Base-by-base conservation (phyloP, 192 early-diverging fungal genomes). In the Coemansia sp. region DNA sequence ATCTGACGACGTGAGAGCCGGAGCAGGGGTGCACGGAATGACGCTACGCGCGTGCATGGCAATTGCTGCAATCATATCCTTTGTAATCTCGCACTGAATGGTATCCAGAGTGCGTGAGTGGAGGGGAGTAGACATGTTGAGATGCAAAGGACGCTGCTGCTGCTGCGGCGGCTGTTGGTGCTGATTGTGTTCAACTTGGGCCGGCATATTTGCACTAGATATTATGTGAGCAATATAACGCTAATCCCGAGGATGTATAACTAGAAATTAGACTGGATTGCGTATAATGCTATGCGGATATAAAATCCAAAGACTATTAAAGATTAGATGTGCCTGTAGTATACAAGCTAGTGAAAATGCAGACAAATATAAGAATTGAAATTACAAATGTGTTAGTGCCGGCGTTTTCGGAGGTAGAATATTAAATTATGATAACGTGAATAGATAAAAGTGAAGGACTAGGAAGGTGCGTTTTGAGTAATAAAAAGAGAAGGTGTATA, bases 11-110 rank as follows among this genome's bases (percentile, higher is more conserved):
- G 61, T 69, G 42, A 70, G 44, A 42, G 41, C 71, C 52, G 76
- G 76, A 4, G 85, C 72, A 8, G 87, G 84, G 6, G 79, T 81
- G 63, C 87, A 88, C 21, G 84, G 77, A 65, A 88, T 88, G 53
- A 88, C 87, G 21, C 72, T 85, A 40, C 69, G 69, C 16, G 85
- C 87, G 47, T 86, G 83, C 19, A 57, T 61, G 47, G 87, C 87
- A 56, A 88, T 88, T 16, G 81, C 63, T 39, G 79, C 74, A 61
- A 86, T 81, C 74, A 77, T 76, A 9, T 84, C 82, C 58, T 76
- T 78, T 16, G 77, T 74, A 19, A 83, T 83, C 23, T 83, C 76
- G 67, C 76, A 71, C 12, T 75, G 75, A 42, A 83, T 83, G 5
- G 68, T 54, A 5, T 83, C 81, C 42, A 83, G 66, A 8, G 81